Evolutionary conservation across 768 basidiomycete genomes (phyloP).

Genomic region (Mycena albidolilacea): DNA sequence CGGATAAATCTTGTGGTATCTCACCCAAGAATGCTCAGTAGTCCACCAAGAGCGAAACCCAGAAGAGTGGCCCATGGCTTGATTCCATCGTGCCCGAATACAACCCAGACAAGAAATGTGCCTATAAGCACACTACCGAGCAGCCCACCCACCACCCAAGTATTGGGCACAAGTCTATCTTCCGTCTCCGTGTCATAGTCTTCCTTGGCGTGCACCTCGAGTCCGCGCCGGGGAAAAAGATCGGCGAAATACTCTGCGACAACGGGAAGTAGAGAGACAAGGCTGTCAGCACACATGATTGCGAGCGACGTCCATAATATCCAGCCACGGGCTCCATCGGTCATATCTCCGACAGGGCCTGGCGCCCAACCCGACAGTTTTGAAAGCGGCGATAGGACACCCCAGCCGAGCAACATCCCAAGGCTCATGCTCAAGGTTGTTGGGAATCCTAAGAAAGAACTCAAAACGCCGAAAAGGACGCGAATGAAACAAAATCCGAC

Average conservation of each 20-base stretch:
- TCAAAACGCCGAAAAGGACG: not conserved
- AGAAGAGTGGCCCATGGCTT: slow-evolving; percentile 95
- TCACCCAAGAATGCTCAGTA: slow-evolving; percentile 91
- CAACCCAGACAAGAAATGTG: slow-evolving; percentile 85
- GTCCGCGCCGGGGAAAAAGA: slow-evolving; percentile 47
- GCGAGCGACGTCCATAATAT: slow-evolving; percentile 97
- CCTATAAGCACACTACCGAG: slow-evolving; percentile 74
- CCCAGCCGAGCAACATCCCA: slow-evolving; percentile 98
- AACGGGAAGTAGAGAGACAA: slow-evolving; percentile 89
- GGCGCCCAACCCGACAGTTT: slow-evolving; percentile 93
- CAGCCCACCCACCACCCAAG: slow-evolving; percentile 85
- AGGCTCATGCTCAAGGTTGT: slow-evolving; percentile 95
- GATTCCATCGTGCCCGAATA: slow-evolving; percentile 94
- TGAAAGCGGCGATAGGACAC: slow-evolving; percentile 89
- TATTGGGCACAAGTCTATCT: slow-evolving; percentile 84
- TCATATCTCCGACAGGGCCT: slow-evolving; percentile 90
- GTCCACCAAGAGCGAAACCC: slow-evolving; percentile 85
- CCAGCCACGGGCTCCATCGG: slow-evolving; percentile 93
- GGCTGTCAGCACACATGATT: slow-evolving; percentile 94
- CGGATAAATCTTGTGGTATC: slow-evolving; percentile 42
- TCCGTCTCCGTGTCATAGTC: slow-evolving; percentile 82
- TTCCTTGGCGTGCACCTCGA: slow-evolving; percentile 46
- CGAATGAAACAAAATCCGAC: slow-evolving; percentile 21
- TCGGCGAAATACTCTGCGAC: slow-evolving; percentile 65
- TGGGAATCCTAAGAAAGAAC: slow-evolving; percentile 68